Base-by-base conservation (phyloP, 2,329 filamentous ascomycete species). In the Pseudogymnoascus sp. region DNA sequence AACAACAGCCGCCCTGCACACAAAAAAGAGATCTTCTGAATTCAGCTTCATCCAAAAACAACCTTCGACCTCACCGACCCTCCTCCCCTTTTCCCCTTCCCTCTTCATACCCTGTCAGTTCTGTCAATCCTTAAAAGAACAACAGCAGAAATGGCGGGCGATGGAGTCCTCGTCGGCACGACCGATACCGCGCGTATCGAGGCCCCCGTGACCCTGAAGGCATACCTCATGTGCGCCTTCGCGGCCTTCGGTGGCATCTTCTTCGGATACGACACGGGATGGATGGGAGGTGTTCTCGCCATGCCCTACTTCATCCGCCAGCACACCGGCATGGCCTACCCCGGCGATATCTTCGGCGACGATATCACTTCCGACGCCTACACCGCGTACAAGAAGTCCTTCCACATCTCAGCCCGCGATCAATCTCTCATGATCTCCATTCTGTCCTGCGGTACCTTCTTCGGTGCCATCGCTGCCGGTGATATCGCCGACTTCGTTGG, bases 361-460 rank as follows among this genome's bases (percentile, higher is more conserved):
- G 57, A 61, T 14, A 6, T 5, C 57, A 25, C 3, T 1, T 5
- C 67, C 7, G 64, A 64, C 41, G 67, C 69, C 5, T 63, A 65
- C 7, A 2, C 31, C 0, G 69, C 62, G 1, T 67, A 63, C 7
- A 67, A 43, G 7, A 63, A 64, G 13, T 66, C 69, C n/a, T 72
- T 72, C 64, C 62, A 64, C 69, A 63, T 85, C 21, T 76, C 79
- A 3, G 77, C 80, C 8, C 77, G 73, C 64, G 77, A 79, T 61
- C 80, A 83, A 69, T 87, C 85, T 19, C 78, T 89, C 61, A 87
- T 92, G 73, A 86, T 86, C 72, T 92, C 89, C 19, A 92, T 93
- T 70, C 83, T 93, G 60, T 93, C 90, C 34, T 85, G 73, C 73
- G 89, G 89, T 77, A 93, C 90, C 68, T 92, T 93, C 80, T 88